Base-by-base conservation (phyloP, 2,329 filamentous ascomycete genomes). In the Aspergillus quadricinctus region DNA sequence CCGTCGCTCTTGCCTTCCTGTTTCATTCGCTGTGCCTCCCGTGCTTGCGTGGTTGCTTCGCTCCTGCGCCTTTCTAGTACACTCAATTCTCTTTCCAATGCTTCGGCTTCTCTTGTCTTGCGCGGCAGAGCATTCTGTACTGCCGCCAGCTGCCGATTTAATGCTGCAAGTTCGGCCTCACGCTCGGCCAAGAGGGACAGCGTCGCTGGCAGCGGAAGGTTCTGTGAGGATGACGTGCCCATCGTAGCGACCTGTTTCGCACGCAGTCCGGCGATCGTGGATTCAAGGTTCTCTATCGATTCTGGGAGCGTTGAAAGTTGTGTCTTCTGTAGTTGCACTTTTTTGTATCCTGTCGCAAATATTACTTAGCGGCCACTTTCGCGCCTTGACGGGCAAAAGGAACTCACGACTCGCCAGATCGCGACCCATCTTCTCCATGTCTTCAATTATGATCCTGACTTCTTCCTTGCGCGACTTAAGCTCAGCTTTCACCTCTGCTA, bases 391-490 rank as follows among this genome's bases (percentile, higher is more conserved):
- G 10, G 31, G 49, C 1, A 17, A 35, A 45, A 41, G 25, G 7
- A 3, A 73, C 77, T 69, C 65, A 81, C 77, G 73, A 54, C 59
- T 82, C 72, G 88, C 87, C 41, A 92, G 68, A 65, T 88, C 83
- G 50, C 84, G 78, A 45, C 88, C 83, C 37, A 88, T 76, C 57
- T 83, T 82, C 49, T 95, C 90, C 63, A 97, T 81, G 58, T 88
- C 86, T 23, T 79, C 75, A 17, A 95, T 85, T 78, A 93, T 83
- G 43, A 83, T 81, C 10, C 85, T 84, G 1, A 96, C 90, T 58
- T 92, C 88, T 17, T 83, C 80, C 76, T 97, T 97, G 66, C 89
- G 86, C 45, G 83, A 82, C 71, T 94, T 91, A 35, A 97, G 81
- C 50, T 84, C 82, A 17, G 84, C 84, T 72, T 97, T 97, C 55